Percentiles rank a stretch among this genome's conserved stretches.
These are phyloP conservation scores for Aegle marmelos DNA, from an alignment of 345 rosid genomes.

Conservation along the genomic window DNA sequence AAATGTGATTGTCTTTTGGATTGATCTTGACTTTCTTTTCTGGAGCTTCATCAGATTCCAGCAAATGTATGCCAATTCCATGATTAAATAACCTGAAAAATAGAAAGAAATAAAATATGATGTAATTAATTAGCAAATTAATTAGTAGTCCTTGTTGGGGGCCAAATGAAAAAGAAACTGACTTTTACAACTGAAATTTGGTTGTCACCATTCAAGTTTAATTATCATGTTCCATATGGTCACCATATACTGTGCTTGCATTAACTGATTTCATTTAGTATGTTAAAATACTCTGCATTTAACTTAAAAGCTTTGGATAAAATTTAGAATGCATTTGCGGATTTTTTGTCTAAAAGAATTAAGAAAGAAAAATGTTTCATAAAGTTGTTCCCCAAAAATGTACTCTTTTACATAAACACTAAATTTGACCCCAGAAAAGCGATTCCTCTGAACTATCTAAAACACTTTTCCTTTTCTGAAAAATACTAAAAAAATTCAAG, in stretches of 20 bases:
- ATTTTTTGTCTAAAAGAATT: no score
- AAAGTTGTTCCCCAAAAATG: no score
- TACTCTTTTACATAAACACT: no score
- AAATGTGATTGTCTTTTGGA: conserved; percentile 55
- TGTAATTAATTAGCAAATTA: background rate
- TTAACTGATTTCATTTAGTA: background rate
- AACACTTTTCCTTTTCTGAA: background rate
- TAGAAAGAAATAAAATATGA: background rate
- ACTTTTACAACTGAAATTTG: background rate
- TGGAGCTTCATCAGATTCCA: conserved; percentile 27
- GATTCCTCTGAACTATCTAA: background rate
- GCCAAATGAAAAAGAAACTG: background rate
- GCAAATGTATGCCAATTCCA: conserved; percentile 49
- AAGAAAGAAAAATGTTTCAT: no score
- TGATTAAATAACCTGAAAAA: conserved; percentile 45
- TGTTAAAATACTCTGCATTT: background rate
- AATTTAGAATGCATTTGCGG: background rate
- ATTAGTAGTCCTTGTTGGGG: background rate
- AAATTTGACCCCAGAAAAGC: no score
- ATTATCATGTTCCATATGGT: background rate
- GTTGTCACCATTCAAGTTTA: background rate
- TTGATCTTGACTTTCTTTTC: conserved; percentile 36
- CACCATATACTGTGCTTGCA: background rate
- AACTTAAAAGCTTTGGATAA: background rate
- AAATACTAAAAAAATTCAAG: background rate